Conservation (phyloP, 257 asterid species). For the Solanum appendiculatum region DNA sequence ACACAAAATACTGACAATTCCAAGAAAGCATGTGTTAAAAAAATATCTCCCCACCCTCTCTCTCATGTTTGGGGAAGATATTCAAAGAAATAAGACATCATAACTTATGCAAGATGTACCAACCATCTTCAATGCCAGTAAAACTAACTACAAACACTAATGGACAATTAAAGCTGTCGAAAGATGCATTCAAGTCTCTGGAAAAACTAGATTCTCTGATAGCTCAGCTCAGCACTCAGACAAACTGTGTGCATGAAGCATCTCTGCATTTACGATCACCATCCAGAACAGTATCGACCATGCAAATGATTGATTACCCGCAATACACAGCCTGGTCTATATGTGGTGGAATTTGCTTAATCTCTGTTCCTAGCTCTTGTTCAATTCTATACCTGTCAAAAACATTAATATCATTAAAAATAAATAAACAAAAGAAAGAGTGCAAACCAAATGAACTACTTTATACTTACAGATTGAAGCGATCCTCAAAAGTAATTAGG, state of each 20-base stretch:
- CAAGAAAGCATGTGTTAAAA: background rate
- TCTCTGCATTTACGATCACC: slow-evolving; percentile 6
- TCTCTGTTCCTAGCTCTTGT: slow-evolving; percentile 89
- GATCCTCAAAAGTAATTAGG: slow-evolving; percentile 77
- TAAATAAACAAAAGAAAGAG: background rate
- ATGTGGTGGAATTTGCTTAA: slow-evolving; percentile 85
- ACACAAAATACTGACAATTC: background rate
- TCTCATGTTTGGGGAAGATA: background rate
- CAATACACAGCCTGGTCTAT: slow-evolving; percentile 79
- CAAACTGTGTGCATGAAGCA: background rate
- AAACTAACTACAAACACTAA: background rate
- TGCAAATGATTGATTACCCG: slow-evolving; percentile 22
- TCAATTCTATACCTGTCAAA: slow-evolving; percentile 69
- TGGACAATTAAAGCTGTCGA: background rate
- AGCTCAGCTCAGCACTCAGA: background rate
- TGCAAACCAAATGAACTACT: background rate
- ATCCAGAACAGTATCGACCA: slow-evolving; percentile 10
- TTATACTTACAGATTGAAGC: slow-evolving; percentile 63
- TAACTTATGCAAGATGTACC: background rate
- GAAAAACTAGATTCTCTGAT: background rate
- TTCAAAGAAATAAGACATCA: background rate
- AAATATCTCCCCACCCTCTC: background rate
- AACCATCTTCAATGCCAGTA: background rate
- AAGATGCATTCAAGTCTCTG: background rate
- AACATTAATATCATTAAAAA: background rate